Conservation (phyloP, 129 eudicot species). For the Flaveria trinervia region DNA sequence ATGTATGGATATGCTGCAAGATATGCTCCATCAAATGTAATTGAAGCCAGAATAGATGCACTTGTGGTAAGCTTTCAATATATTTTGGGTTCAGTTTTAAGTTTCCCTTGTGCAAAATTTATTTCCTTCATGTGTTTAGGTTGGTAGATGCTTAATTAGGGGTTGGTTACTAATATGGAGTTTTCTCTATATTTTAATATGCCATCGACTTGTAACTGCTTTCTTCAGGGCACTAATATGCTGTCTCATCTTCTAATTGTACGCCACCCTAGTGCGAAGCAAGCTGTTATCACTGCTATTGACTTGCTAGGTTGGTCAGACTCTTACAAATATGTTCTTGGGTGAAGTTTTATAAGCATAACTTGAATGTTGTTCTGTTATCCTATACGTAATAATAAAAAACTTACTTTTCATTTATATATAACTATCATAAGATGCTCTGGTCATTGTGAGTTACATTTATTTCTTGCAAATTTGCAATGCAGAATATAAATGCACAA, state of each 20-base stretch:
- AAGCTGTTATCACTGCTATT: conserved; percentile 96
- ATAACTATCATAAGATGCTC: conserved; percentile 10
- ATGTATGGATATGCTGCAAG: conserved; percentile 99
- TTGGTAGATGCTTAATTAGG: neutral
- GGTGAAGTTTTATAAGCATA: neutral
- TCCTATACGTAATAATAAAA: neutral
- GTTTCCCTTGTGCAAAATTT: neutral
- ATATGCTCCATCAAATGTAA: conserved; percentile 96
- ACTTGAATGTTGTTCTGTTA: neutral
- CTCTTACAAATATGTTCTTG: conserved; percentile 9
- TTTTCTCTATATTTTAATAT: neutral
- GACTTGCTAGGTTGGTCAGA: conserved; percentile 83
- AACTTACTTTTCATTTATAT: neutral
- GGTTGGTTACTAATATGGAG: conserved; percentile 6
- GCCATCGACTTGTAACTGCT: conserved; percentile 25
- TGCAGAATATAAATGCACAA: conserved; percentile 12
- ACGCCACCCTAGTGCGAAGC: conserved; percentile 92
- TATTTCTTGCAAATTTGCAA: neutral
- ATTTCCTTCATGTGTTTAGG: neutral
- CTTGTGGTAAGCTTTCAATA: conserved; percentile 66
- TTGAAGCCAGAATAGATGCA: conserved; percentile 99
- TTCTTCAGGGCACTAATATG: conserved; percentile 91
- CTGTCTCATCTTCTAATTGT: conserved; percentile 94
- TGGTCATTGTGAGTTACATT: conserved; percentile 3
- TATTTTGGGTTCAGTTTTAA: conserved; percentile 5